These are phyloP conservation scores for Lineolata rhizophorae DNA, from an alignment of 495 filamentous ascomycete genomes.

Conservation along the genomic window DNA sequence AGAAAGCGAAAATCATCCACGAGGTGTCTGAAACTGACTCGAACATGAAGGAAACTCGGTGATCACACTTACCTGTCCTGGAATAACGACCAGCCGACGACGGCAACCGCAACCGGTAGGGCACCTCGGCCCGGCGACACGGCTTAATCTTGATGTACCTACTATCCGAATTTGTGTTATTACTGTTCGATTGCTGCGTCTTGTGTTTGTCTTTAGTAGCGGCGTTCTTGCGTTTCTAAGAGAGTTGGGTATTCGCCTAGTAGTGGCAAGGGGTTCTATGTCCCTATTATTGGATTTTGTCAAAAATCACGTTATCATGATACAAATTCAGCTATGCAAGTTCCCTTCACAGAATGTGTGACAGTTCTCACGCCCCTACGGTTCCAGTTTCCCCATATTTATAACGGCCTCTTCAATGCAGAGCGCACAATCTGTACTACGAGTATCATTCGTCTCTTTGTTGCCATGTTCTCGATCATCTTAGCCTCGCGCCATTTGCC, in stretches of 20 bases:
- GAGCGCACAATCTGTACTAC: too few relatives aligned
- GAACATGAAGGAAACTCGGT: slow-evolving; percentile 82
- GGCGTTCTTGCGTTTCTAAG: background rate
- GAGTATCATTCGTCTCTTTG: too few relatives aligned
- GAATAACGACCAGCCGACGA: slow-evolving; percentile 67
- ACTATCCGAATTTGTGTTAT: slow-evolving; percentile 2
- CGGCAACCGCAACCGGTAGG: slow-evolving; percentile 32
- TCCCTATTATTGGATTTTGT: background rate
- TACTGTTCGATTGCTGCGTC: background rate
- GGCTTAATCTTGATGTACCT: slow-evolving; percentile 12
- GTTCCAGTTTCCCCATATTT: too few relatives aligned
- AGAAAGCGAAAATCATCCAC: too few relatives aligned
- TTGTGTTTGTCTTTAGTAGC: slow-evolving; percentile 4
- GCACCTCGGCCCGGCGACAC: slow-evolving; percentile 13
- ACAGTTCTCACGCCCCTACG: too few relatives aligned
- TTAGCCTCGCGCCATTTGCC: too few relatives aligned
- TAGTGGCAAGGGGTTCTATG: background rate
- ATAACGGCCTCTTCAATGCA: too few relatives aligned
- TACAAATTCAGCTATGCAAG: too few relatives aligned
- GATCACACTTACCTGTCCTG: slow-evolving; percentile 95
- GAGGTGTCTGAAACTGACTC: too few relatives aligned
- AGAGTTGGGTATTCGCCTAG: background rate
- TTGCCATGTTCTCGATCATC: too few relatives aligned
- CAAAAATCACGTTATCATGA: too few relatives aligned
- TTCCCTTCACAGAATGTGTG: too few relatives aligned